Conservation (phyloP, 2,329 filamentous ascomycete species). For the Trichoderma afroharzianum region DNA sequence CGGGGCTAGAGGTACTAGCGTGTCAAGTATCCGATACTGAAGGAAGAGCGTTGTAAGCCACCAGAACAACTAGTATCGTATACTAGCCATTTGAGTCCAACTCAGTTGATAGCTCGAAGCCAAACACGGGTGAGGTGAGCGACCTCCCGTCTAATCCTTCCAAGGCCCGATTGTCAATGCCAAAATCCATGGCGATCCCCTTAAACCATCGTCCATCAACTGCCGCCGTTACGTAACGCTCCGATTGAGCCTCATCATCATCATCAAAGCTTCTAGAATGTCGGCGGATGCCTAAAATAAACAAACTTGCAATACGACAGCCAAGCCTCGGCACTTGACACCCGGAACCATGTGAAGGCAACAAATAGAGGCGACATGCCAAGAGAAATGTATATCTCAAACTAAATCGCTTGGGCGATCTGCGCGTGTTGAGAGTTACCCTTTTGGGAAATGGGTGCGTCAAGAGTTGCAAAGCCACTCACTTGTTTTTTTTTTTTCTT, state of each 20-base stretch:
- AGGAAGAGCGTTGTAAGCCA: not conserved
- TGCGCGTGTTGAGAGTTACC: not conserved
- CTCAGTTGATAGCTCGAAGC: not conserved
- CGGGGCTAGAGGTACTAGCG: not conserved
- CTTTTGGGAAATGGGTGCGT: not conserved
- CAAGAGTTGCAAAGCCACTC: not conserved
- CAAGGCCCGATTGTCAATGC: not conserved
- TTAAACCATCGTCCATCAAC: not conserved
- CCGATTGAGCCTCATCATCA: not conserved
- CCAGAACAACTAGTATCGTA: not conserved
- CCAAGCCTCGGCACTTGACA: not conserved
- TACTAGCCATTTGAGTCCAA: not conserved
- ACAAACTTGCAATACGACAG: not conserved
- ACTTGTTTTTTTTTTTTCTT: too few relatives aligned
- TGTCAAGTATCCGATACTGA: not conserved
- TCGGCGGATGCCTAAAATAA: not conserved
- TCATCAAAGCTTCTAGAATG: not conserved
- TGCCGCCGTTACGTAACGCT: not conserved
- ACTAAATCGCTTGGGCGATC: slow-evolving; percentile 6
- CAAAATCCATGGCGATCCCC: not conserved
- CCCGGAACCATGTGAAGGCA: not conserved
- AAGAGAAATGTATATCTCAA: slow-evolving; percentile 1
- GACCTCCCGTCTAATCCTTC: not conserved
- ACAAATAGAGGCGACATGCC: not conserved
- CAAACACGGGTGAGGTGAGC: too few relatives aligned